Percentiles rank a stretch among this genome's conserved stretches.
Evolutionary conservation across 192 early-diverging fungal species (phyloP).

Genomic region (Podila minutissima): DNA sequence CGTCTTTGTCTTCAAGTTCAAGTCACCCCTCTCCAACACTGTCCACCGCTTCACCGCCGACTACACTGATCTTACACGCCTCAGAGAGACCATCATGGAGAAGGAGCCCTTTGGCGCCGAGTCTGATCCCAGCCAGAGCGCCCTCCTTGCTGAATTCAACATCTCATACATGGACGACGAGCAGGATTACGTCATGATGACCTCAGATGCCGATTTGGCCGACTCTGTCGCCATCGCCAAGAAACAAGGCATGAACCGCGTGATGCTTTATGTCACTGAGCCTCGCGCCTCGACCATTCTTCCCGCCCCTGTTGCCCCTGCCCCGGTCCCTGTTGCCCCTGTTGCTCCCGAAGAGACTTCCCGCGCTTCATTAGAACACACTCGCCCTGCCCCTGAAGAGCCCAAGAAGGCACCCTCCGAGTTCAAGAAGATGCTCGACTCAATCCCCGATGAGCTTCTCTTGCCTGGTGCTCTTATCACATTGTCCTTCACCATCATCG

Average conservation of each 20-base stretch:
- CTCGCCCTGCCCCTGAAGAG: conserved; percentile 20
- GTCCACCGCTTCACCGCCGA: conserved; percentile 79
- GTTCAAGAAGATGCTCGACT: conserved; percentile 43
- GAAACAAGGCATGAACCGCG: conserved; percentile 77
- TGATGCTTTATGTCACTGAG: conserved; percentile 74
- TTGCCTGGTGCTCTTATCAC: conserved; percentile 65
- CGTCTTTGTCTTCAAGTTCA: conserved; percentile 81
- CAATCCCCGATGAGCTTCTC: conserved; percentile 55
- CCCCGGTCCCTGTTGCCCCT: conserved; percentile 7
- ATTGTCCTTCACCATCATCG: conserved; percentile 61
- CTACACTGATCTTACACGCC: conserved; percentile 58
- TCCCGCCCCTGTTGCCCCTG: conserved; percentile 14
- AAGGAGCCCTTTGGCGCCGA: conserved; percentile 69
- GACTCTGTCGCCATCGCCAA: conserved; percentile 87
- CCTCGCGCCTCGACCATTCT: conserved; percentile 30
- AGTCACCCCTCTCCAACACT: conserved; percentile 69
- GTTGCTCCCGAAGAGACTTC: conserved; percentile 6
- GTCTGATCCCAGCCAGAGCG: conserved; percentile 54
- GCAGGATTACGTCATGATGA: conserved; percentile 84
- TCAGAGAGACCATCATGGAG: conserved; percentile 65
- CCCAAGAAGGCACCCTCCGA: conserved; percentile 46
- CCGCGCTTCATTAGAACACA: conserved; percentile 13
- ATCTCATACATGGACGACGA: conserved; percentile 94
- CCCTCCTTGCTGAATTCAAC: conserved; percentile 51
- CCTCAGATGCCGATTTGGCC: conserved; percentile 78